Evolutionary conservation across 139 green algal species (phyloP), one percentile per base, ranked within the genome.

Genomic region (Ettlia oleoabundans): DNA sequence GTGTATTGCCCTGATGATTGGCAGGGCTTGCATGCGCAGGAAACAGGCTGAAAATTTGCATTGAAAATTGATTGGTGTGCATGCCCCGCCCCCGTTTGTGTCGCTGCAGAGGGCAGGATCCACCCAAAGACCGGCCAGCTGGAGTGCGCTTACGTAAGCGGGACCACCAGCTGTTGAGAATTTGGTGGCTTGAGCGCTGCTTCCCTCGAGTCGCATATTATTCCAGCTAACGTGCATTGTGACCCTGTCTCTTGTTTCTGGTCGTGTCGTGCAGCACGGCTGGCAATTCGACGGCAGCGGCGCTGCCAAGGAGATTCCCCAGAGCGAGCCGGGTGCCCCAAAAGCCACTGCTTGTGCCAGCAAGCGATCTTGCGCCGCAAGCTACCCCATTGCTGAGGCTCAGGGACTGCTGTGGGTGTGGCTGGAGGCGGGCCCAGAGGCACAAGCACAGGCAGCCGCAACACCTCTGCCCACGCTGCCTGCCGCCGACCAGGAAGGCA

Each of bases 341-440:
- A 80, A 69, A 30, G 33, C 63, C 53, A 63, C 67, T 15, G 51
- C 47, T 6, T 85, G 80, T 69, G 35, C 47, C 26, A 71, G 43
- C 68, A 42, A n/a, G 21, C 66, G 67, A 10, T 55, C 80, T 24
- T 80, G 68, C 28, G 80, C 80, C 8, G 40, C 22, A 3, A 19
- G 65, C 35, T 68, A 30, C 37, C 80, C 68, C 63, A 72, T 33
- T 0, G 66, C 65, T 4, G 52, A 80, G 28, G 51, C 67, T 3
- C 80, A 85, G 33, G 68, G 47, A 30, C 62, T 80, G 37, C 37
- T 85, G 37, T 85, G 42, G 42, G 67, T 74, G 4, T 85, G 80
- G 80, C 66, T 74, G 4, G 80, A 80, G 52, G 38, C 51, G 1
- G 75, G 75, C n/a, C 15, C 41, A 15, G 75, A 42, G 28, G 75